A percentile compares a stretch with the other conserved stretches of the same genome.
Conservation (phyloP, 805 yeast genomes). For the Zygosaccharomyces siamensis region DNA sequence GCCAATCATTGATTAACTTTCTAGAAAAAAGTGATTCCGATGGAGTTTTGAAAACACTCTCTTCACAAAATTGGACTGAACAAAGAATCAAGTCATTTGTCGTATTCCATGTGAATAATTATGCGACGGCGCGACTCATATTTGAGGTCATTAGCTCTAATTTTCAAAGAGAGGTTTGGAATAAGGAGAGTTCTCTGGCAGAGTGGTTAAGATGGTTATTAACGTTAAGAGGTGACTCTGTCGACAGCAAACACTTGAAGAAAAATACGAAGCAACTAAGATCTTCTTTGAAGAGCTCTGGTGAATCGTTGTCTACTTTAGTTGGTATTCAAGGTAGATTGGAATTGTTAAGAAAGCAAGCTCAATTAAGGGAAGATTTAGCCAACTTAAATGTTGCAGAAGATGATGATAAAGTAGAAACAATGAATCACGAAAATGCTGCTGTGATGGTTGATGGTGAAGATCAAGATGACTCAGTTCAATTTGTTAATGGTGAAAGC, state of each 20-base stretch:
- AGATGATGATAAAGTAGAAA: conserved; percentile 33
- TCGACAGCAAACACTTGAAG: conserved; percentile 18
- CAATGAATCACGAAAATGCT: conserved; percentile 26
- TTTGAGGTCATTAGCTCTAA: conserved; percentile 45
- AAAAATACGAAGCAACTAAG: conserved; percentile 53
- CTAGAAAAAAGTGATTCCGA: conserved; percentile 26
- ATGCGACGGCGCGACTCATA: conserved; percentile 40
- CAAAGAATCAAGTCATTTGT: conserved; percentile 30
- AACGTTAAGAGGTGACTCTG: conserved; percentile 52
- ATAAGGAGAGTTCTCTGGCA: conserved; percentile 26
- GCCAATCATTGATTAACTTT: conserved; percentile 27
- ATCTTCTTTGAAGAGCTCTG: conserved; percentile 49
- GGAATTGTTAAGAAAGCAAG: conserved; percentile 70
- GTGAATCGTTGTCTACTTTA: conserved; percentile 59
- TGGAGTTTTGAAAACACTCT: conserved; percentile 26
- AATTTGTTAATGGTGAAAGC: conserved; percentile 42
- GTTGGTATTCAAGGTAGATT: conserved; percentile 83
- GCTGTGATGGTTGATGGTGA: conserved; percentile 41
- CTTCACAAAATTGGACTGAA: conserved; percentile 28
- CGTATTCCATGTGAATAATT: conserved; percentile 37
- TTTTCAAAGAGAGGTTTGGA: conserved; percentile 38
- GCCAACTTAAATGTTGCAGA: conserved; percentile 36
- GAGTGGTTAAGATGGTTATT: conserved; percentile 81
- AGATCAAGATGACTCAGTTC: conserved; percentile 33
- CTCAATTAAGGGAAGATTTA: conserved; percentile 57